Evolutionary conservation across 257 asterid species (phyloP).

Genomic region (Solanum paucissectum): DNA sequence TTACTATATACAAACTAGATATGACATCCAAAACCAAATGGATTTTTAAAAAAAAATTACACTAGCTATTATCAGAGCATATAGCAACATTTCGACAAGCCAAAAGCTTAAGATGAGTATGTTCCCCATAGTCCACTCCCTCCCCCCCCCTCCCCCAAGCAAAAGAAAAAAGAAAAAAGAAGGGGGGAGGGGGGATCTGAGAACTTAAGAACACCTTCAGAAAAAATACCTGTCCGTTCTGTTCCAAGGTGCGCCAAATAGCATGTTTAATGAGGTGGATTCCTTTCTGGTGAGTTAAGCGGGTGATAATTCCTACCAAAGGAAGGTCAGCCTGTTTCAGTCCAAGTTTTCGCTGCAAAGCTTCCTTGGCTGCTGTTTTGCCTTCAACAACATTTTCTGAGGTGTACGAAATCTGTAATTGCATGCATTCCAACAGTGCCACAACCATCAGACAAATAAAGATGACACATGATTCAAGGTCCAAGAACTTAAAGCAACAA

Average conservation of each 20-base stretch:
- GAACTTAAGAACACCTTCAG: neutral
- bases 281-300: slow-evolving; percentile 98
- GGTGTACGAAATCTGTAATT: slow-evolving; percentile 61
- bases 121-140: neutral
- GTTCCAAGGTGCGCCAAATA: slow-evolving; percentile 83
- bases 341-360: slow-evolving; percentile 81
- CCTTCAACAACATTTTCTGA: slow-evolving; percentile 94
- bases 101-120: neutral
- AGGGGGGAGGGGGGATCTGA: neutral
- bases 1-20: neutral
- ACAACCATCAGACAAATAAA: neutral
- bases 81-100: neutral
- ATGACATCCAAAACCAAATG: neutral
- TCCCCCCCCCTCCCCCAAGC: neutral
- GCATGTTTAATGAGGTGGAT: slow-evolving; percentile 97
- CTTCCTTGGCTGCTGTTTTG: slow-evolving; percentile 87
- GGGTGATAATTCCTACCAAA: slow-evolving; percentile 80
- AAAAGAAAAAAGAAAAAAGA: neutral
- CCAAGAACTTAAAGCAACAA: neutral
- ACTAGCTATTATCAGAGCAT: neutral
- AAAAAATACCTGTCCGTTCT: slow-evolving; percentile 67
- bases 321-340: slow-evolving; percentile 66
- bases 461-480: neutral
- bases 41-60: neutral
- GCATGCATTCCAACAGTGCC: slow-evolving; percentile 12